Base-by-base conservation (phyloP, 2,329 filamentous ascomycete species). In the Alternaria sp. region DNA sequence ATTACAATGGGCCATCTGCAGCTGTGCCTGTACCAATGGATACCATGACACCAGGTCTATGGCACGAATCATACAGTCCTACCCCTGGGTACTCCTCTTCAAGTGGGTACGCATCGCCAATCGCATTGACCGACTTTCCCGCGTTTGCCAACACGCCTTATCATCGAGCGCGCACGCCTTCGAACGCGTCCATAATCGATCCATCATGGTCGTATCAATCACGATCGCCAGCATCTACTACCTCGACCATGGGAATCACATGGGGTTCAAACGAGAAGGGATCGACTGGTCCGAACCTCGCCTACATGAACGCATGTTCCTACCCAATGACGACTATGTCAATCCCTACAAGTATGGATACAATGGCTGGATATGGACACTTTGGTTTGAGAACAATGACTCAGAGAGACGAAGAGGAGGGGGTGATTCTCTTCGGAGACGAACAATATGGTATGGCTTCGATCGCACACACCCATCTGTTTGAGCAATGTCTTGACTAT, bases 401-500 rank as follows among this genome's bases (percentile, higher is more conserved):
- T 33, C 75, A 77, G 54, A 69, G 74, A 58, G 77, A 79, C 57
- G 69, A 74, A 51, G 72, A 77, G 58, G 76, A 78, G 60, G 69
- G 70, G 31, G 55, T 55, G 39, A 62, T 74, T 34, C 68, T 78
- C 61, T 78, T 77, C 58, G 69, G 72, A 54, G 68, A 73, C 39
- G 68, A 77, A 61, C 65, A 68, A 61, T 76, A 76, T 67, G 75
- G 74, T 76, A 77, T 75, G 75, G 71, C 69, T 69, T 70, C 72
- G 67, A 54, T 71, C 51, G 60, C 67, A 57, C 60, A 72, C 65
- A 69, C 65, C 58, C 70, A 72, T 60, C 68, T 71, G 46, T 77
- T 68, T 72, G 68, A 78, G 54, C 72, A 78, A 61, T 80, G 78
- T 73, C 72, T 82, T 62, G 72, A 78, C 58, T 75, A 77, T 66